Base-by-base conservation (phyloP, 768 basidiomycete species). In the Fomitopsis serialis region DNA sequence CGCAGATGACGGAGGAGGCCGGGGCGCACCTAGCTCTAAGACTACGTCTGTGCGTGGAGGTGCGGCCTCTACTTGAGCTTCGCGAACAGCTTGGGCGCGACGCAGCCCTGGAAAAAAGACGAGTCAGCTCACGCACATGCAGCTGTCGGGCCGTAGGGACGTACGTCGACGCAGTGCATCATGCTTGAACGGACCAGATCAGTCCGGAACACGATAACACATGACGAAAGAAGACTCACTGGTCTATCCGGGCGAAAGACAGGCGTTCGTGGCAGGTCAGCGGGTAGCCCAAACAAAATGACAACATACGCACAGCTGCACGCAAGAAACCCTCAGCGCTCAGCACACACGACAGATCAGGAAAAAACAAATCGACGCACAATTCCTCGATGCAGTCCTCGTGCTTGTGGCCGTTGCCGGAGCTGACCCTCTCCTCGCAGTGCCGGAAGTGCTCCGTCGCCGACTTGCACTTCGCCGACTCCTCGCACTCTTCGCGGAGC, bases 361-460 rank as follows among this genome's bases (percentile, higher is more conserved):
- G 21, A 17, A n/a, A 22, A 0, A 24, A 15, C 12, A 7, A 36
- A 27, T 3, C 48, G 4, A 69, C 69, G 53, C 57, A 71, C 88
- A 92, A 68, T 78, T 92, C 92, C 72, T 93, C 90, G 35, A 94
- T 87, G 65, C 92, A 96, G 66, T 95, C 92, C 76, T 96, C 94
- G 58, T 84, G 84, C 67, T 90, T 85, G 80, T 79, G 92, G 36
- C 92, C 93, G 63, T 93, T 66, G 24, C 93, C 94, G 27, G 75
- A 77, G 54, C 82, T 71, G 45, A 97, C 85, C 73, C 92, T 94
- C 70, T 94, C 89, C 66, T 89, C 80, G 70, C 94, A 96, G 65
- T 94, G 89, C 54, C 87, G 79, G 69, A 95, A 96, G 73, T 96
- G 94, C 64, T 87, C 82, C 36, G 85, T 75, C 52, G 85, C 68